Evolutionary conservation across 345 rosid genomes (phyloP).

Genomic region (Carallia pectinifolia): DNA sequence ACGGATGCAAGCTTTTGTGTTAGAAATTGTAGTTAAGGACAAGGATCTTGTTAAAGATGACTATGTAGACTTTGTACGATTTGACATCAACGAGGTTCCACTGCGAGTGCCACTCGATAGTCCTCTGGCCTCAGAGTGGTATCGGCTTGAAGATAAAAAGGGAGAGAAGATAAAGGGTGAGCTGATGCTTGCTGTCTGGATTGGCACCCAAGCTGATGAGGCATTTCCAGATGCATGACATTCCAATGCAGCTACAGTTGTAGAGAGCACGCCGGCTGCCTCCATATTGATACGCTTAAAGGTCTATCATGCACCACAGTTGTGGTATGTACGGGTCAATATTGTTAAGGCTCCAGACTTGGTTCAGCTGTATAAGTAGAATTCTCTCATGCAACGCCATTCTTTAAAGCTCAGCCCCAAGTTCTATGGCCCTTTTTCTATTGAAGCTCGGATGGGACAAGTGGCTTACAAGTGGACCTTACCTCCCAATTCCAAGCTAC

Average conservation of each 20-base stretch:
- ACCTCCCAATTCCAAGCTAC: too few species aligned
- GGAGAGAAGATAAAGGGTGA: slow-evolving; percentile 34
- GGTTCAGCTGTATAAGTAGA: not conserved
- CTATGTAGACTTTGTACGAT: slow-evolving; percentile 24
- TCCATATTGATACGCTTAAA: slow-evolving; percentile 29
- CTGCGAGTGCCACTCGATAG: slow-evolving; percentile 36
- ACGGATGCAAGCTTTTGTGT: slow-evolving; percentile 31
- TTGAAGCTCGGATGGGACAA: too few species aligned
- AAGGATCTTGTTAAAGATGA: slow-evolving; percentile 32
- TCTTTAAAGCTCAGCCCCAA: too few species aligned
- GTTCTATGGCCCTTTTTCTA: too few species aligned
- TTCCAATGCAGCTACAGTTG: slow-evolving; percentile 31
- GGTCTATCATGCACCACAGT: slow-evolving; percentile 34
- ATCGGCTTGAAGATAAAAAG: slow-evolving; percentile 30
- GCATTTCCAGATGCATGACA: slow-evolving; percentile 38
- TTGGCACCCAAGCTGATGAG: slow-evolving; percentile 40
- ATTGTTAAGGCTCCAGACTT: slow-evolving; percentile 33
- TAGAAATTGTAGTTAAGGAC: slow-evolving; percentile 33
- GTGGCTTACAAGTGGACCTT: too few species aligned
- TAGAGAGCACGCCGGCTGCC: slow-evolving; percentile 20
- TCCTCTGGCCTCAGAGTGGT: slow-evolving; percentile 40
- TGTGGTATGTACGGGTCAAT: slow-evolving; percentile 37
- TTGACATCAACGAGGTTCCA: slow-evolving; percentile 31
- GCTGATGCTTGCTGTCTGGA: slow-evolving; percentile 40
- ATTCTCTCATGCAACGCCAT: too few species aligned